Conservation (phyloP, 2,329 filamentous ascomycete species). For the Cercospora sojina region DNA sequence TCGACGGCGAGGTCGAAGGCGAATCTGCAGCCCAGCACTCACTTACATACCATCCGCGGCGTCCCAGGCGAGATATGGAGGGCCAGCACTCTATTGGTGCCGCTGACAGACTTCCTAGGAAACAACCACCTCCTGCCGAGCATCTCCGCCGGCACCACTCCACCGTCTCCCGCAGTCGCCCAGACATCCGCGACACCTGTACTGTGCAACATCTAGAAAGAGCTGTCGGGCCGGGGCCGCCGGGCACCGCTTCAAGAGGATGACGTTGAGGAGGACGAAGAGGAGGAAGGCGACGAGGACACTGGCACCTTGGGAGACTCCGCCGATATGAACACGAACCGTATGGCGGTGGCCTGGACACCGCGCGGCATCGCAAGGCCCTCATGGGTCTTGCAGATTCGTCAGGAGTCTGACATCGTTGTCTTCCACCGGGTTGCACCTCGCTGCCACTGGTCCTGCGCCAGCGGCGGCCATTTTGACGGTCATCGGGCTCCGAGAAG, state of each 20-base stretch:
- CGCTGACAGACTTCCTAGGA: neutral
- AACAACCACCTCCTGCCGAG: neutral
- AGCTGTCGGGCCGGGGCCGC: neutral
- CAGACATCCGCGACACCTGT: neutral
- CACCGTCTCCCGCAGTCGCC: neutral
- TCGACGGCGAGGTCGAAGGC: neutral
- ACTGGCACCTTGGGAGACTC: neutral
- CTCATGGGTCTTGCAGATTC: neutral
- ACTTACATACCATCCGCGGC: neutral
- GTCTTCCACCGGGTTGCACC: neutral
- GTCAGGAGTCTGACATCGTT: neutral
- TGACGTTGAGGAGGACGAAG: neutral
- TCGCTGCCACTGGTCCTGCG: neutral
- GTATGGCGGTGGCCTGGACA: neutral
- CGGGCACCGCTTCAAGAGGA: neutral
- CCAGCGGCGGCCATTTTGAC: neutral
- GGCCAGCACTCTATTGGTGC: neutral
- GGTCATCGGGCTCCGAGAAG: neutral
- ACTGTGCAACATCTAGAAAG: neutral
- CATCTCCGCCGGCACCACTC: neutral
- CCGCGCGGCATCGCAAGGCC: neutral
- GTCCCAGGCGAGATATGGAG: neutral
- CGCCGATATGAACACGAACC: neutral
- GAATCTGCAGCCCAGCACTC: neutral
- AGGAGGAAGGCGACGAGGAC: neutral